Percentiles rank a stretch among this genome's conserved stretches.
Evolutionary conservation across 2,329 filamentous ascomycete species (phyloP).

Genomic region (Phaeosphaeria sp.): DNA sequence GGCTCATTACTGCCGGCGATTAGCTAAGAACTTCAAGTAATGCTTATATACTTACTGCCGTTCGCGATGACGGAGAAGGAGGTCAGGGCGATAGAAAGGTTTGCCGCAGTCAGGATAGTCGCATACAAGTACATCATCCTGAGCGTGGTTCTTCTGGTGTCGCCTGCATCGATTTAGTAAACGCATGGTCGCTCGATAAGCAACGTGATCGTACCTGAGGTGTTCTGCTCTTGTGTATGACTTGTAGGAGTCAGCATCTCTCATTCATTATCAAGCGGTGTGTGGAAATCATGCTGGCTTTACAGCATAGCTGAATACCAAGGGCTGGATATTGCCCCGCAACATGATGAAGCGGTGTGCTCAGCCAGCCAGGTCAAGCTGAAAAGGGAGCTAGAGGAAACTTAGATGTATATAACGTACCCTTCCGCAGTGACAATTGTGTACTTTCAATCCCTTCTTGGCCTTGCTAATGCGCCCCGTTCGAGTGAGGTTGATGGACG

Average conservation of each 20-base stretch:
- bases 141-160: conserved; percentile 56
- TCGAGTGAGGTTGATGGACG: conserved; percentile 50
- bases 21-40: conserved; percentile 9
- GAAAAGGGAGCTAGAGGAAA: not conserved
- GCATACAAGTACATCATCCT: conserved; percentile 50
- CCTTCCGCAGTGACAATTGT: conserved; percentile 56
- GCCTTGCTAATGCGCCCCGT: conserved; percentile 57
- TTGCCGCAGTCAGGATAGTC: conserved; percentile 51
- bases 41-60: conserved; percentile 50
- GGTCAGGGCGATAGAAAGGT: conserved; percentile 53
- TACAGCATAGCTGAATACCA: not conserved
- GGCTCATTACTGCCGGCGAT: conserved; percentile 35
- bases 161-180: conserved; percentile 39
- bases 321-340: not conserved
- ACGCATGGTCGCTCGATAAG: not conserved
- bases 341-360: not conserved
- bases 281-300: not conserved
- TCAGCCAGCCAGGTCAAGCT: not conserved
- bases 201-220: conserved; percentile 43
- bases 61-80: conserved; percentile 53
- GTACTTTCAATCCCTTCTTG: conserved; percentile 55
- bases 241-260: conserved; percentile 39
- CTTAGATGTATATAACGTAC: conserved; percentile 38
- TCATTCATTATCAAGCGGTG: not conserved
- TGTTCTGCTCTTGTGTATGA: conserved; percentile 57